Conservation (phyloP, 2,329 filamentous ascomycete genomes). For the Epichloe baconii region DNA sequence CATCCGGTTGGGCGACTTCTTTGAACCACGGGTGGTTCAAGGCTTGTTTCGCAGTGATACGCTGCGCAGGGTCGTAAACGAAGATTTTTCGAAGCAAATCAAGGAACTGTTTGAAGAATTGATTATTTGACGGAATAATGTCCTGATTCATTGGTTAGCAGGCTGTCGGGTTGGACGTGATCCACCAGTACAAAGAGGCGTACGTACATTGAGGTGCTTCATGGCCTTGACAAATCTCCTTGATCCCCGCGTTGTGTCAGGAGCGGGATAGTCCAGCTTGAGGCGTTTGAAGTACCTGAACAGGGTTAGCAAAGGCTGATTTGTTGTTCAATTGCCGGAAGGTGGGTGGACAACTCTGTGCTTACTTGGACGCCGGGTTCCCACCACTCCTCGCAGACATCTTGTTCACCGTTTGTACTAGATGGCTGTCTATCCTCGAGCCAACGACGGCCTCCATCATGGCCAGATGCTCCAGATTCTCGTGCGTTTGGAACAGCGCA, state of each 20-base stretch:
- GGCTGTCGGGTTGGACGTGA: neutral
- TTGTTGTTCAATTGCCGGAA: no score
- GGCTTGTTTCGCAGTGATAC: constrained; percentile 47
- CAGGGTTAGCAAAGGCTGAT: neutral
- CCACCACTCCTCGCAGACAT: constrained; percentile 42
- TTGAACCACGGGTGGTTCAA: constrained; percentile 49
- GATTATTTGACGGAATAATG: constrained; percentile 41
- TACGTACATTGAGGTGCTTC: constrained; percentile 52
- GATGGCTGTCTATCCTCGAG: constrained; percentile 41
- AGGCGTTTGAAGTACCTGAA: constrained; percentile 52
- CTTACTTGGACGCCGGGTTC: constrained; percentile 53
- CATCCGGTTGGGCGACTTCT: constrained; percentile 42
- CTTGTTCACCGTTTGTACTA: constrained; percentile 37
- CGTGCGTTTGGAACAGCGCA: constrained; percentile 59
- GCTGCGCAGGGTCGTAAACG: constrained; percentile 44
- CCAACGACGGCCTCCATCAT: constrained; percentile 63
- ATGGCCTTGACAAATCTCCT: constrained; percentile 58
- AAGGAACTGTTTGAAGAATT: constrained; percentile 41
- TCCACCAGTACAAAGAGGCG: constrained; percentile 13
- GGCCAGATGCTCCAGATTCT: constrained; percentile 59
- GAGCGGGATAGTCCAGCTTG: constrained; percentile 50
- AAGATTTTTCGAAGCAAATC: constrained; percentile 49
- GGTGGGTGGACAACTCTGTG: neutral
- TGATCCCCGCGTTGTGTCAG: constrained; percentile 51
- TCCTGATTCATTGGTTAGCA: constrained; percentile 14